Evolutionary conservation across 345 rosid genomes (phyloP).

Genomic region (Eucalyptus sideroxylon): DNA sequence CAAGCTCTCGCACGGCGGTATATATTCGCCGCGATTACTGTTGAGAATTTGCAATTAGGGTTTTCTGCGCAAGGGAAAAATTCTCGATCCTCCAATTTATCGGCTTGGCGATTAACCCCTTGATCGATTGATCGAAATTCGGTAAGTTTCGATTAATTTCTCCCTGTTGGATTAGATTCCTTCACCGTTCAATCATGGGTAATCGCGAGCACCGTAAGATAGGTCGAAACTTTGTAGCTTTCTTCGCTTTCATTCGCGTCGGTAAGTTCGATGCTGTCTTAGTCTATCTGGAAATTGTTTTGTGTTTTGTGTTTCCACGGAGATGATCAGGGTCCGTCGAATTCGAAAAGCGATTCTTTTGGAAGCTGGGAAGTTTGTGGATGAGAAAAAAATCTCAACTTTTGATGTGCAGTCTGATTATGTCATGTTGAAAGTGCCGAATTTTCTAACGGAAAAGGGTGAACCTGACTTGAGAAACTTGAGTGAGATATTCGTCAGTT

Average conservation of each 20-base stretch:
- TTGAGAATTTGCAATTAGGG: not conserved
- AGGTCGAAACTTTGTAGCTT: not conserved
- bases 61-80: not conserved
- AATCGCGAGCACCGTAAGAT: not conserved
- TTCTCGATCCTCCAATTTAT: not conserved
- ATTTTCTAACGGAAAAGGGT: not conserved
- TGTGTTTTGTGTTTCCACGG: not conserved
- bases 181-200: not conserved
- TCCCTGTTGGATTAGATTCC: not conserved
- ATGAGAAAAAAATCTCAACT: not conserved
- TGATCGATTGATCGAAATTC: not conserved
- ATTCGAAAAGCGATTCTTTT: not conserved
- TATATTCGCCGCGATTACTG: not conserved
- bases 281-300: not conserved
- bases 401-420: not conserved
- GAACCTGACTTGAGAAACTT: not conserved
- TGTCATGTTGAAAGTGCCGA: accelerated
- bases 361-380: not conserved
- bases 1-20: not conserved
- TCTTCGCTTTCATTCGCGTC: not conserved
- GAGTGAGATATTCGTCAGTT: not conserved
- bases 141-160: not conserved
- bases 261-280: not conserved
- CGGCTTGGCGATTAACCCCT: not conserved
- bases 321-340: not conserved